Conservation (phyloP, 2,329 filamentous ascomycete species). For the Venturia asperata region DNA sequence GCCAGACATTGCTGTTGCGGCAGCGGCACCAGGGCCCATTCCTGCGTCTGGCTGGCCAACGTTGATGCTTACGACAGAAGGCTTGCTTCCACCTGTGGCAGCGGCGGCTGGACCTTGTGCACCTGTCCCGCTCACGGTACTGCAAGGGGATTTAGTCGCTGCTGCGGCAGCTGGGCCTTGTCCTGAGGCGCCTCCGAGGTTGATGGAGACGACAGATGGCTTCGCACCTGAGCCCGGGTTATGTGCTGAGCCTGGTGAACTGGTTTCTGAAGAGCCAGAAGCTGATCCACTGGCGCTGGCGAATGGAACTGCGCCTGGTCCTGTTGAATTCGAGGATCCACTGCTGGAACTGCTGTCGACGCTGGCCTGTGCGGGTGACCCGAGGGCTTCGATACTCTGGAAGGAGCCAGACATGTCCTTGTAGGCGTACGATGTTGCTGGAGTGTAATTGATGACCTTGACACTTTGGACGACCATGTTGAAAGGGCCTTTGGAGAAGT, state of each 20-base stretch:
- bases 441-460: conserved; percentile 47
- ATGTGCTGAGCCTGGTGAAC: neutral
- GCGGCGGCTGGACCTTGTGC: conserved; percentile 2
- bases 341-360: neutral
- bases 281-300: neutral
- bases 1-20: conserved; percentile 13
- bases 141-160: conserved; percentile 2
- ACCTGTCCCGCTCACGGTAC: neutral
- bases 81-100: conserved; percentile 1
- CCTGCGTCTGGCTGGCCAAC: neutral
- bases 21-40: neutral
- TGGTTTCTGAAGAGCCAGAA: neutral
- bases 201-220: conserved; percentile 11
- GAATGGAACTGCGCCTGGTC: conserved; percentile 7
- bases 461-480: conserved; percentile 46
- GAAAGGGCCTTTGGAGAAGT: conserved; percentile 43
- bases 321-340: conserved; percentile 1
- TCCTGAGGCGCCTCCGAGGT: conserved; percentile 1
- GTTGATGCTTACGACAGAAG: neutral
- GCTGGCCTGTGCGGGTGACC: neutral
- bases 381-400: conserved; percentile 39
- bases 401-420: conserved; percentile 42
- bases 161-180: neutral
- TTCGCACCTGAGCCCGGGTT: neutral
- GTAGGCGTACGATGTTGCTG: conserved; percentile 45